Evolutionary conservation across 305 asterid species (phyloP).

Genomic region (Solanum hybrid): DNA sequence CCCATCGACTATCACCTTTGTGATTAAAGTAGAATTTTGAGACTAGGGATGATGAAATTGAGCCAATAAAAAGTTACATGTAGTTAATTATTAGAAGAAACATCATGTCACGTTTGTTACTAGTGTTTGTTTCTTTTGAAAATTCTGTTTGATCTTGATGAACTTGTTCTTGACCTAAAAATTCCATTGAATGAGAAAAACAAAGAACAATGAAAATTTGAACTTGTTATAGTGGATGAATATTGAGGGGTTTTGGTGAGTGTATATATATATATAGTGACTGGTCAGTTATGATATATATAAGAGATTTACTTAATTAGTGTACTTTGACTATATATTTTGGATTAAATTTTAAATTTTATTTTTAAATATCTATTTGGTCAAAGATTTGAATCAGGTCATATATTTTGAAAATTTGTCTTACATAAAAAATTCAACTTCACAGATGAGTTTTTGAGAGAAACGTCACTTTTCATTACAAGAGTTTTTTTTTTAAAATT

Average conservation of each 20-base stretch:
- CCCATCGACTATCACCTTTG: neutral
- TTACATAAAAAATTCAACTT: neutral
- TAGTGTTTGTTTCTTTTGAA: neutral
- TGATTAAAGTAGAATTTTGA: neutral
- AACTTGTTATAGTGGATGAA: neutral
- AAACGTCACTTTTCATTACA: neutral
- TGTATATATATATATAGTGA: neutral
- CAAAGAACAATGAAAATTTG: neutral
- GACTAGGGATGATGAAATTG: neutral
- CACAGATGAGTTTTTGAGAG: neutral
- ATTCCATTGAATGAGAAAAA: neutral
- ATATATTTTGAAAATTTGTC: neutral
- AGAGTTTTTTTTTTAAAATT: neutral
- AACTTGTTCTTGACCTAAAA: neutral
- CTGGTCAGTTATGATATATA: neutral
- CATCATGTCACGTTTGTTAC: neutral
- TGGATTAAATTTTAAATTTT: neutral
- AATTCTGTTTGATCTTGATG: neutral
- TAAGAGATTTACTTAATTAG: neutral
- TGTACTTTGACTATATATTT: neutral
- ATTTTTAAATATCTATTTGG: neutral
- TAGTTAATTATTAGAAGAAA: neutral
- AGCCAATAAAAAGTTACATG: neutral
- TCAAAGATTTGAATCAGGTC: neutral
- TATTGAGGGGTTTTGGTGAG: neutral